Conservation (phyloP, 192 early-diverging fungal genomes). For the Linnemannia hyalina region DNA sequence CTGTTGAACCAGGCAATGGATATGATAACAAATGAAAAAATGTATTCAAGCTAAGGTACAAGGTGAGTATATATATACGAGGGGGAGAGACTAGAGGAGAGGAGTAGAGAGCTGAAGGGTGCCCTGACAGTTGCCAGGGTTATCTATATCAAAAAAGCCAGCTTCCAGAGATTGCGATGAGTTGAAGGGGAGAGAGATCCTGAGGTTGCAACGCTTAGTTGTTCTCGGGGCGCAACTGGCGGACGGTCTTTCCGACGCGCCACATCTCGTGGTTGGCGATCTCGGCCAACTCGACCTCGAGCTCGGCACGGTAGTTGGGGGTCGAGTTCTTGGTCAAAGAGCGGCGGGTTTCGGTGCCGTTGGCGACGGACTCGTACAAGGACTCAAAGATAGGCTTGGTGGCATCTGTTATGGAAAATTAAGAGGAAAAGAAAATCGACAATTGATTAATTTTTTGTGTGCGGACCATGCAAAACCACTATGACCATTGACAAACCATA, state of each 20-base stretch:
- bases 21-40: too few relatives aligned
- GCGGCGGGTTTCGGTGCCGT: slow-evolving; percentile 90
- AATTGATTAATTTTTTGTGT: not conserved
- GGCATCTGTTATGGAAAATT: slow-evolving; percentile 59
- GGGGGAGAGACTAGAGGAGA: too few relatives aligned
- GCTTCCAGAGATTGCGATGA: not conserved
- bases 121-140: too few relatives aligned
- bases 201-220: slow-evolving; percentile 24
- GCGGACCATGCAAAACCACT: not conserved
- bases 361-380: slow-evolving; percentile 88
- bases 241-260: slow-evolving; percentile 89
- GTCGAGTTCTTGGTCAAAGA: slow-evolving; percentile 90
- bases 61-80: too few relatives aligned
- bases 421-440: not conserved
- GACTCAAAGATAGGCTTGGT: slow-evolving; percentile 96
- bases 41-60: too few relatives aligned
- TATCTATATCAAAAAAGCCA: not conserved
- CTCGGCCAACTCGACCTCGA: slow-evolving; percentile 92
- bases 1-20: too few relatives aligned
- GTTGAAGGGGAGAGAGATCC: not conserved
- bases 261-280: slow-evolving; percentile 91
- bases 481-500: not conserved
- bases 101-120: too few relatives aligned
- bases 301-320: slow-evolving; percentile 92
- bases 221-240: slow-evolving; percentile 90